A percentile compares a stretch with the other conserved stretches of the same genome.
These are phyloP conservation scores for Chrysophaeum taylorii DNA, from an alignment of 352 stramenopile species.

Conservation along the genomic window DNA sequence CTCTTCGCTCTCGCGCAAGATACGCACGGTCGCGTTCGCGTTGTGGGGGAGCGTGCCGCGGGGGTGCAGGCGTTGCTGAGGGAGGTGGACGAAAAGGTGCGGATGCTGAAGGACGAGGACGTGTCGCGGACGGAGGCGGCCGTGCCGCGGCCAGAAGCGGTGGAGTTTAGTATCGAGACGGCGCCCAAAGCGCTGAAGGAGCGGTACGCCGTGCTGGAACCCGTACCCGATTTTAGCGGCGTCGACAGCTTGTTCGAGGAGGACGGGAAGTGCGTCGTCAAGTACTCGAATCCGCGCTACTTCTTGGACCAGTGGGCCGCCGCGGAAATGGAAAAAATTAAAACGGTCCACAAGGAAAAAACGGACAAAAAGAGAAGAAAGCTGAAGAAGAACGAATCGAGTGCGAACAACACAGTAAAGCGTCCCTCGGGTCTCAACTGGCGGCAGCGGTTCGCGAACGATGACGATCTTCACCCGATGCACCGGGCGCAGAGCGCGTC, in stretches of 20 bases:
- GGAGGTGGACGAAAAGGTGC: not conserved
- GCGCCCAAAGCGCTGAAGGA: not conserved
- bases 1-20: too few relatives aligned
- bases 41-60: not conserved
- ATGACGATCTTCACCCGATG: too few relatives aligned
- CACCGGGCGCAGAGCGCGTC: too few relatives aligned
- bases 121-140: too few relatives aligned
- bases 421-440: too few relatives aligned
- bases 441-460: too few relatives aligned
- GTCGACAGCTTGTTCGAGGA: not conserved
- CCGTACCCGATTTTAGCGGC: not conserved
- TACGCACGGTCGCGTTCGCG: not conserved
- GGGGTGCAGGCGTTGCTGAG: not conserved
- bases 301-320: conserved; percentile 14
- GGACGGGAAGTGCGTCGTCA: not conserved
- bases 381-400: too few relatives aligned
- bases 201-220: not conserved
- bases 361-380: too few relatives aligned
- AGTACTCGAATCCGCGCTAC: not conserved
- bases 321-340: not conserved
- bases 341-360: not conserved
- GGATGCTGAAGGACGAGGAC: not conserved
- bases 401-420: too few relatives aligned
- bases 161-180: not conserved
- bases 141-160: not conserved